Evolutionary conservation across 2,329 filamentous ascomycete species (phyloP).

Genomic region (Colletotrichum sp.): DNA sequence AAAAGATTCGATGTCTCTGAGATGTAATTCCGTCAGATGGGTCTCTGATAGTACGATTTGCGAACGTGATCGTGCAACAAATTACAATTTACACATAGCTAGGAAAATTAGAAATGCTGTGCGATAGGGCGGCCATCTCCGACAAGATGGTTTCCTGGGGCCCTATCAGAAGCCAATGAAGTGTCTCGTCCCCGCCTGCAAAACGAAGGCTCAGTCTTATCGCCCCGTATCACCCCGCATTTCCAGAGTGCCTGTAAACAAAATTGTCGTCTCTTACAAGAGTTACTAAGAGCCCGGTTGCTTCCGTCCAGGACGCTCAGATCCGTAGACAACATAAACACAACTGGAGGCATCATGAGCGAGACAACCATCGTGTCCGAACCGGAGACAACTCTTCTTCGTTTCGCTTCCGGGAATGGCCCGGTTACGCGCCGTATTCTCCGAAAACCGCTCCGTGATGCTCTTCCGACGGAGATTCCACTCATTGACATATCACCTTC

Average conservation of each 20-base stretch:
- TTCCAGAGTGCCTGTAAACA: background rate
- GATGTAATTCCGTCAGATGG: background rate
- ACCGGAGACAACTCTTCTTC: constrained; percentile 31
- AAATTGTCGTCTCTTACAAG: background rate
- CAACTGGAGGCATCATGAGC: background rate
- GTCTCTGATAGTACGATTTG: fast-evolving
- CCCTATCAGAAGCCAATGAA: background rate
- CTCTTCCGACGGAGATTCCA: constrained; percentile 51
- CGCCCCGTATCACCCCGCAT: background rate
- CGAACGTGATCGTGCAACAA: background rate
- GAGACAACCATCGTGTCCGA: background rate
- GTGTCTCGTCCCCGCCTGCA: background rate
- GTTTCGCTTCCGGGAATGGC: constrained; percentile 41
- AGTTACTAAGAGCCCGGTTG: background rate
- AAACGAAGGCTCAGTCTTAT: background rate
- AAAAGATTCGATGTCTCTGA: background rate
- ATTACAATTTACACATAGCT: background rate
- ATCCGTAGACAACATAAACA: background rate
- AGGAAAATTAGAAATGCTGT: background rate
- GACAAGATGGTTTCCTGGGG: background rate
- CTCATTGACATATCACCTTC: constrained; percentile 54
- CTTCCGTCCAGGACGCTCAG: background rate
- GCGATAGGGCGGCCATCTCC: background rate
- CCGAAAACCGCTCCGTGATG: constrained; percentile 39
- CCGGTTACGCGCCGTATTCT: constrained; percentile 40